Percentiles rank a stretch among this genome's conserved stretches.
Evolutionary conservation across 768 basidiomycete genomes (phyloP).

Genomic region (Xerocomellus chrysenteron): DNA sequence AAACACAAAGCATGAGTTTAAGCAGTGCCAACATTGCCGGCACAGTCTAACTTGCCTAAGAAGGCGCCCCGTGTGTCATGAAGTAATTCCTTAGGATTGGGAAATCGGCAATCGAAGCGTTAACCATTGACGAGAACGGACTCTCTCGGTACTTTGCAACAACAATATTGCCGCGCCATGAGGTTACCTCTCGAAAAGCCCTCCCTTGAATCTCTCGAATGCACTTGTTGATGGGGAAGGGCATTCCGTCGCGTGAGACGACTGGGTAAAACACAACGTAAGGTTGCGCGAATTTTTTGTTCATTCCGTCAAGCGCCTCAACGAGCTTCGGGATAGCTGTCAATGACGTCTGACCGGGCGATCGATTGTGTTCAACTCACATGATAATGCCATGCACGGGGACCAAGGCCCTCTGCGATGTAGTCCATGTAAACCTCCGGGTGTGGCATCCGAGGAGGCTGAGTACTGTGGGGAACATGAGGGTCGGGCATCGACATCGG

Average conservation of each 20-base stretch:
- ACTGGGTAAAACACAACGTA: constrained; percentile 81
- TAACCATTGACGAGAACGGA: constrained; percentile 52
- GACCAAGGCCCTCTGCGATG: constrained; percentile 69
- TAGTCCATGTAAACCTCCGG: constrained; percentile 87
- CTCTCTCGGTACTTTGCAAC: constrained; percentile 64
- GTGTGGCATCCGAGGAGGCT: constrained; percentile 68
- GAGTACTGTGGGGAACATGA: constrained; percentile 43
- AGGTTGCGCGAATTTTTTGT: constrained; percentile 70
- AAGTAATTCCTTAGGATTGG: constrained; percentile 81
- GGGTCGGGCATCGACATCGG: constrained; percentile 43
- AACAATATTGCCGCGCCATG: constrained; percentile 82
- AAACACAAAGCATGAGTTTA: constrained; percentile 22
- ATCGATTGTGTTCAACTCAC: constrained; percentile 39
- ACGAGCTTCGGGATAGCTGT: constrained; percentile 48
- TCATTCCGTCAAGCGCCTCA: constrained; percentile 79
- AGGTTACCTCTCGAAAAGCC: constrained; percentile 55
- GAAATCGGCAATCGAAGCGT: constrained; percentile 83
- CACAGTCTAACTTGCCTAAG: constrained; percentile 35
- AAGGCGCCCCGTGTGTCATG: constrained; percentile 59
- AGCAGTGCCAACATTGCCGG: constrained; percentile 10
- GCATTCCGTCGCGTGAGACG: constrained; percentile 75
- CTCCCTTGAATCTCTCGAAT: constrained; percentile 72
- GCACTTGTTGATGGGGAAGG: constrained; percentile 77
- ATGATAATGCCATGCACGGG: constrained; percentile 72
- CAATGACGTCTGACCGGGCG: constrained; percentile 17